These are phyloP conservation scores for Prunus armeniaca DNA, from an alignment of 306 rosid species.

Conservation along the genomic window DNA sequence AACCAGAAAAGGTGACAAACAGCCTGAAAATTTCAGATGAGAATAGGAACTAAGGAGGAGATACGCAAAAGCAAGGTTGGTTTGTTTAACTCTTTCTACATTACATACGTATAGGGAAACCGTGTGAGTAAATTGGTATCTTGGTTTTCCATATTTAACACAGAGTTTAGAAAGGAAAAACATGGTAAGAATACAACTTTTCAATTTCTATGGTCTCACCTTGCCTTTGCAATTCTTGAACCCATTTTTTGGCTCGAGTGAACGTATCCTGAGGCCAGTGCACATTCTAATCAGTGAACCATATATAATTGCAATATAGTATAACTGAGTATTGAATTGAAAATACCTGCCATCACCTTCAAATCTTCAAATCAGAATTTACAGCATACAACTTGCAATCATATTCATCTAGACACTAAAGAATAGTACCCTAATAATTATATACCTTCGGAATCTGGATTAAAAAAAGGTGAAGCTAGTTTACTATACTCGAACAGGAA, in stretches of 20 bases:
- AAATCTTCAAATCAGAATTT: neutral
- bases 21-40: neutral
- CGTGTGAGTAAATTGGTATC: neutral
- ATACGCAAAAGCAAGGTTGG: neutral
- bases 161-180: neutral
- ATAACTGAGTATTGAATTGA: neutral
- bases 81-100: neutral
- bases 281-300: conserved; percentile 1
- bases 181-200: neutral
- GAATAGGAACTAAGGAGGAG: neutral
- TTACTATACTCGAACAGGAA: neutral
- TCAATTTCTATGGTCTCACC: conserved; percentile 41
- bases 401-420: too few species aligned
- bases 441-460: neutral
- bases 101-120: neutral
- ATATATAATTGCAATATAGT: neutral
- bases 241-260: conserved; percentile 88
- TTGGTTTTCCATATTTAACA: neutral
- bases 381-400: neutral
- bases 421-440: neutral
- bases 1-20: neutral
- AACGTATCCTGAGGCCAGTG: conserved; percentile 63
- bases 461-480: neutral
- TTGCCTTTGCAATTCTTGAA: conserved; percentile 72
- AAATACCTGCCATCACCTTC: neutral